Percentiles rank a stretch among this genome's conserved stretches.
Evolutionary conservation across 768 basidiomycete genomes (phyloP).

Genomic region (Tulasnella calospora): DNA sequence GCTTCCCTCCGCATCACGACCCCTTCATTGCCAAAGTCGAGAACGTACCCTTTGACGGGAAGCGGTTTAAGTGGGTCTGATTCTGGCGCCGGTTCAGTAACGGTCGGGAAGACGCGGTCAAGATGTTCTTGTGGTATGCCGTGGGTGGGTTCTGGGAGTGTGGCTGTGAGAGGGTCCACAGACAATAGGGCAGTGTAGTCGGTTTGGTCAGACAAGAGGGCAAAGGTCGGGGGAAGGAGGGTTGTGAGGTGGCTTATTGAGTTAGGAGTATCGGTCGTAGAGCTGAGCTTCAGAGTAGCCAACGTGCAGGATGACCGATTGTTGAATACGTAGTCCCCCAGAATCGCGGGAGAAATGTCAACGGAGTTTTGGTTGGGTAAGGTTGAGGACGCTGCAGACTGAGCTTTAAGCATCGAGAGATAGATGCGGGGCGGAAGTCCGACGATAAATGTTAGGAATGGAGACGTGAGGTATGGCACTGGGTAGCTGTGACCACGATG

Average conservation of each 20-base stretch:
- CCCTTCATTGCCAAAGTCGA: constrained; percentile 18
- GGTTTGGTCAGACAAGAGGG: constrained; percentile 44
- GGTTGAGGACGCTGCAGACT: constrained; percentile 13
- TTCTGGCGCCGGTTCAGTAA: neutral
- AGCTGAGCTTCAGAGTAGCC: constrained; percentile 44
- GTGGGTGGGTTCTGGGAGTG: neutral
- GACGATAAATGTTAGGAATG: constrained; percentile 66
- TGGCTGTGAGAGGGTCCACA: neutral
- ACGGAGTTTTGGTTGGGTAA: constrained; percentile 38
- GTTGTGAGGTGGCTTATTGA: constrained; percentile 14
- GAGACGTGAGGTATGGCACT: constrained; percentile 62
- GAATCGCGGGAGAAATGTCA: constrained; percentile 51
- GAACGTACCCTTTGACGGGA: constrained; percentile 5
- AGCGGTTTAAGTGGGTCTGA: neutral
- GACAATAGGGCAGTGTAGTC: constrained; percentile 38
- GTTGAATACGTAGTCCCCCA: constrained; percentile 46
- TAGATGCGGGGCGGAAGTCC: constrained; percentile 67
- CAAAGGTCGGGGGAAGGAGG: constrained; percentile 30
- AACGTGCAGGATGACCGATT: constrained; percentile 45
- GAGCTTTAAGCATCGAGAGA: constrained; percentile 49
- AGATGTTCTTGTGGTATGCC: constrained; percentile 16
- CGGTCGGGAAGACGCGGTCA: constrained; percentile 12
- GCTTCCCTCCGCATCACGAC: constrained; percentile 20
- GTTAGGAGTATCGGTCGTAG: constrained; percentile 40
- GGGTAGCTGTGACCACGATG: constrained; percentile 62